Base-by-base conservation (phyloP, 371 early-diverging fungal species). In the Funneliformis caledonium region DNA sequence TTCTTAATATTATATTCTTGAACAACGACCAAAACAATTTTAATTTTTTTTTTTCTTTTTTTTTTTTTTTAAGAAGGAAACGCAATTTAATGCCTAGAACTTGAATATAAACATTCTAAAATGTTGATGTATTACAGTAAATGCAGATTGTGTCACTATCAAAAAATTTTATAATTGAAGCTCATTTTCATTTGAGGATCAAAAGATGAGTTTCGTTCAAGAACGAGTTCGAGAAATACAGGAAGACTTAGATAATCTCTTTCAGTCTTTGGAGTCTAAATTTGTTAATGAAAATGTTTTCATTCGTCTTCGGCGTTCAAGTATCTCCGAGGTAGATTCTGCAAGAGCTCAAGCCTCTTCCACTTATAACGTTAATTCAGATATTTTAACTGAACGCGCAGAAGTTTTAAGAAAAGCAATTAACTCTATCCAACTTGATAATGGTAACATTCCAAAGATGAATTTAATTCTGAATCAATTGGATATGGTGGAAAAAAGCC, bases 141-240 rank as follows among this genome's bases (percentile, higher is more conserved):
- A 19, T 19, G 56, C 37, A 37, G 37, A 2, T 37, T n/a, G 56
- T 56, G 56, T 56, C 19, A 56, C 56, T 47, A 47, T 47, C 37
- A 3, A 37, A 37, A 37, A 37, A 37, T 37, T 37, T 37, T 37
- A 37, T 26, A 26, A 26, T 37, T 37, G 37, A 37, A 1, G 37
- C 37, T 37, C 37, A 37, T 37, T 37, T 37, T 37, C 37, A 37
- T 37, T 37, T 37, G 37, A 16, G 52, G 16, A 52, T 52, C 52
- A 16, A 52, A 26, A 42, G n/a, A 72, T 72, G 72, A 31, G 11
- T n/a, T 72, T 72, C 31, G 26, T 52, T 50, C 47, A 72, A 72
- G 72, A 72, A 33, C 72, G 48, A 31, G 72, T 72, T 26, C 52
- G 26, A 22, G 31, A 48, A 22, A n/a, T 72, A 22, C 72, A 72